Evolutionary conservation across 2,329 filamentous ascomycete genomes (phyloP).

Genomic region (Pyrenophora seminiperda): DNA sequence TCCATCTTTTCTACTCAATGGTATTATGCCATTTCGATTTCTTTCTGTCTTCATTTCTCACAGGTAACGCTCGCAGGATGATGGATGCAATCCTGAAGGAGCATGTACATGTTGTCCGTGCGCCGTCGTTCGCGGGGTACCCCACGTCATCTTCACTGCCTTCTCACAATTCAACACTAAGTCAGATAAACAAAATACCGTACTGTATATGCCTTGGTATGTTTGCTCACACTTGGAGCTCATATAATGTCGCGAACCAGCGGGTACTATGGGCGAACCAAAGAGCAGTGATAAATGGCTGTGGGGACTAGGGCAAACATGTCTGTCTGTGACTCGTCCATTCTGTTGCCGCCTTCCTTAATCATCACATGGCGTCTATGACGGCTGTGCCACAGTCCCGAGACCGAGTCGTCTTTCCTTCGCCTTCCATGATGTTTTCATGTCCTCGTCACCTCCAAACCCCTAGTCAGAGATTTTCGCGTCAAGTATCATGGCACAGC

Average conservation of each 20-base stretch:
- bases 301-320: slow-evolving; percentile 10
- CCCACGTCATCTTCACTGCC: slow-evolving; percentile 1
- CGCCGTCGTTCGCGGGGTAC: not conserved
- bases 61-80: too few species aligned
- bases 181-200: not conserved
- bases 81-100: not conserved
- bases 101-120: not conserved
- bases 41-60: too few species aligned
- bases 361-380: slow-evolving; percentile 27
- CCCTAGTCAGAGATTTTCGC: slow-evolving; percentile 12
- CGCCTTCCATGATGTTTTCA: slow-evolving; percentile 18
- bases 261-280: not conserved
- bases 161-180: not conserved
- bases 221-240: not conserved
- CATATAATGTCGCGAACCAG: not conserved
- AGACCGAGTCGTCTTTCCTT: slow-evolving; percentile 4
- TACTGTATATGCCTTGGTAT: not conserved
- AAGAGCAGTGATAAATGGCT: slow-evolving; percentile 4
- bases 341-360: slow-evolving; percentile 29
- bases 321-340: slow-evolving; percentile 32
- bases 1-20: too few species aligned
- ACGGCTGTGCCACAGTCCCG: slow-evolving; percentile 6
- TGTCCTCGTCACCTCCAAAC: slow-evolving; percentile 13
- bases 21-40: too few species aligned
- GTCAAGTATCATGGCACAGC: slow-evolving; percentile 35